phyloP scores from a whole-genome alignment of 345 rosid genomes.

The Eucalyptus curtisii region DNA sequence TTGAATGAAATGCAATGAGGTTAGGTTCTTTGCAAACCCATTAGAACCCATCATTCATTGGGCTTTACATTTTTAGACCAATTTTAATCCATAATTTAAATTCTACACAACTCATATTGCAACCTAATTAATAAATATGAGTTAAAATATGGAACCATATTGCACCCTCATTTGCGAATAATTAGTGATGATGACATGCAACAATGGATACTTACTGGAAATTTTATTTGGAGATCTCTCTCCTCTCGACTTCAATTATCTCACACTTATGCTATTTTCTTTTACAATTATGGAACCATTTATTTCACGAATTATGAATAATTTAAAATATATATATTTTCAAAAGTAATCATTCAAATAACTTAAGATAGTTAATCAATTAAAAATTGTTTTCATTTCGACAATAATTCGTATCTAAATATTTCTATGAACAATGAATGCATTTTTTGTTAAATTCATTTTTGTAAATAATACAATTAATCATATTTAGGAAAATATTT shows the following conservation, averaged over 20 bases:
- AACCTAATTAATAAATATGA: background rate
- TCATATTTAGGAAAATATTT: background rate
- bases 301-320: background rate
- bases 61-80: background rate
- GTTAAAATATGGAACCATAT: background rate
- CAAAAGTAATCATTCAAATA: background rate
- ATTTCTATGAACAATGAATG: accelerated
- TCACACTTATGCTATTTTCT: background rate
- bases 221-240: background rate
- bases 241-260: background rate
- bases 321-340: background rate
- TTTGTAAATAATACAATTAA: background rate
- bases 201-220: background rate
- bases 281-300: accelerated
- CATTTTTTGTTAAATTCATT: background rate
- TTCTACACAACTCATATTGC: background rate
- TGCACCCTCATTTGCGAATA: background rate
- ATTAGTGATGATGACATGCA: background rate
- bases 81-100: background rate
- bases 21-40: background rate
- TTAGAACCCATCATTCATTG: background rate
- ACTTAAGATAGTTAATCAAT: background rate
- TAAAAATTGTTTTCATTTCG: background rate
- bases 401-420: background rate
- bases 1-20: background rate